phyloP scores from a whole-genome alignment of 352 stramenopile genomes.

The Phytophthora megakarya region DNA sequence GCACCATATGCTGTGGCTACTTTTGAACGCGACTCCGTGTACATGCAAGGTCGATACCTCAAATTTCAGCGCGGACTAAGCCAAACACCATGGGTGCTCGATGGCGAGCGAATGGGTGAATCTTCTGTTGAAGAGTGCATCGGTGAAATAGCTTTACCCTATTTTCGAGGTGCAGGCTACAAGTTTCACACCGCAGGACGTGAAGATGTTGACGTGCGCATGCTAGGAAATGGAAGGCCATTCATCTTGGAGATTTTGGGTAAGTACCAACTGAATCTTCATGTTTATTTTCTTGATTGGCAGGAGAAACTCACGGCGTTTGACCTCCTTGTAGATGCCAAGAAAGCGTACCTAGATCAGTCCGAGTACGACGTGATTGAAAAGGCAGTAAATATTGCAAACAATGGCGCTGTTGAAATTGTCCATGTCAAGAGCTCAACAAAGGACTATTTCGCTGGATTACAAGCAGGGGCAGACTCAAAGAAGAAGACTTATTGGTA shows the following conservation, averaged over 20 bases:
- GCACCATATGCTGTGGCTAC: slow-evolving; percentile 40
- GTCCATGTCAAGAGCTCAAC: slow-evolving; percentile 77
- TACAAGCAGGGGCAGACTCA: slow-evolving; percentile 82
- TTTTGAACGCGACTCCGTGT: slow-evolving; percentile 85
- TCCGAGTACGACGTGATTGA: slow-evolving; percentile 61
- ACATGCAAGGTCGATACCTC: slow-evolving; percentile 89
- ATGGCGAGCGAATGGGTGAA: slow-evolving; percentile 84
- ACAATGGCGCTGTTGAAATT: slow-evolving; percentile 79
- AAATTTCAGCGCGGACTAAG: slow-evolving; percentile 91
- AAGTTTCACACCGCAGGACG: slow-evolving; percentile 97
- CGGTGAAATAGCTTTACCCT: slow-evolving; percentile 66
- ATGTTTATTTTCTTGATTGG: too few species aligned
- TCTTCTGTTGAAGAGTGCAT: slow-evolving; percentile 92
- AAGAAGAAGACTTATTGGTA: slow-evolving; percentile 91
- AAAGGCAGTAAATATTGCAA: slow-evolving; percentile 68
- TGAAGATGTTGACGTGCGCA: slow-evolving; percentile 98
- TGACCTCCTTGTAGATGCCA: slow-evolving; percentile 64
- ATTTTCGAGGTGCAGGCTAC: slow-evolving; percentile 71
- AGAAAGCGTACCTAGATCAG: slow-evolving; percentile 65
- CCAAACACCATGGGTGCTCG: slow-evolving; percentile 92
- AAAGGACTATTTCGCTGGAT: slow-evolving; percentile 80
- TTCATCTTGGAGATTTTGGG: slow-evolving; percentile 90
- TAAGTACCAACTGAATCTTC: slow-evolving; percentile 19
- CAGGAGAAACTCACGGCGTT: too few species aligned
- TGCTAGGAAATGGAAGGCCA: slow-evolving; percentile 94